Conservation (phyloP, 352 stramenopile species). For the Phytopythium boreale region DNA sequence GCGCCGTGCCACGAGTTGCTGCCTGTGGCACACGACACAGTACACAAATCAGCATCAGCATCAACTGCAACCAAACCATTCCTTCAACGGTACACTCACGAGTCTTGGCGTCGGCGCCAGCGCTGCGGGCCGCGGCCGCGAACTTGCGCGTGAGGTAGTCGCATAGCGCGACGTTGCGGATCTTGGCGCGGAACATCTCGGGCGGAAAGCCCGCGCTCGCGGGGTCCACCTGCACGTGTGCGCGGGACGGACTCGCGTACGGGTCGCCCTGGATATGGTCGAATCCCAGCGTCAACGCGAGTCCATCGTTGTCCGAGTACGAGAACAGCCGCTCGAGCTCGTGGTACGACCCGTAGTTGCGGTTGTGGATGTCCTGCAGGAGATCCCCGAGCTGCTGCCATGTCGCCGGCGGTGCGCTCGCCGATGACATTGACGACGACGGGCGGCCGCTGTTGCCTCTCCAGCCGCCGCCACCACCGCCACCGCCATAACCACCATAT, state of each 20-base stretch:
- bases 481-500: slow-evolving; percentile 15
- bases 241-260: slow-evolving; percentile 93
- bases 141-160: slow-evolving; percentile 91
- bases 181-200: slow-evolving; percentile 73
- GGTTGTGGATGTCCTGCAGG: slow-evolving; percentile 55
- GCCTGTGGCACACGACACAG: slow-evolving; percentile 3
- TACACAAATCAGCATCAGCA: neutral
- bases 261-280: slow-evolving; percentile 94
- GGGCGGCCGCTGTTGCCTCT: slow-evolving; percentile 11
- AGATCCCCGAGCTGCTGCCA: slow-evolving; percentile 49
- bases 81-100: slow-evolving; percentile 13
- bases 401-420: slow-evolving; percentile 15
- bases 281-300: slow-evolving; percentile 86
- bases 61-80: neutral
- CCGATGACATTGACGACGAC: slow-evolving; percentile 6
- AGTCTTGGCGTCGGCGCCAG: slow-evolving; percentile 64
- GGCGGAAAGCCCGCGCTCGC: slow-evolving; percentile 76
- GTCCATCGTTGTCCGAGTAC: slow-evolving; percentile 17
- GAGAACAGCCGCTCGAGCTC: slow-evolving; percentile 60
- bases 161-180: slow-evolving; percentile 80
- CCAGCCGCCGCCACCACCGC: slow-evolving; percentile 14
- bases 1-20: slow-evolving; percentile 81
- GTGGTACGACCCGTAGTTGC: slow-evolving; percentile 87
- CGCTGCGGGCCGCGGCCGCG: slow-evolving; percentile 45
- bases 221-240: slow-evolving; percentile 83